Conservation (phyloP, 352 stramenopile genomes). For the Pythium aphanidermatum region DNA sequence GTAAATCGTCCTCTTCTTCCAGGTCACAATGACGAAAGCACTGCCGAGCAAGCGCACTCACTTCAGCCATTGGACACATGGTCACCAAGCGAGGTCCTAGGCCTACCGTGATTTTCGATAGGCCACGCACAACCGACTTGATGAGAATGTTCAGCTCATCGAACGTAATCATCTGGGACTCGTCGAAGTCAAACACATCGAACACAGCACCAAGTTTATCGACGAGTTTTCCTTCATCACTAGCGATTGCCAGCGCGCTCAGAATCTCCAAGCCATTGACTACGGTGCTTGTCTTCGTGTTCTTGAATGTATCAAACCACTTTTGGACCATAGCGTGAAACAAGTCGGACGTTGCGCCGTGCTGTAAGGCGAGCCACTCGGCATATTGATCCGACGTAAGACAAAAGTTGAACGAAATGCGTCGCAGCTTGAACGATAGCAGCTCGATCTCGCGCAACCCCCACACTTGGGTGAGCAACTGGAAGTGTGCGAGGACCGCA, state of each 20-base stretch:
- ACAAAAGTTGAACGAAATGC: conserved; percentile 74
- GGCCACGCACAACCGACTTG: conserved; percentile 58
- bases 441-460: conserved; percentile 47
- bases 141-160: conserved; percentile 71
- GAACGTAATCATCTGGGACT: conserved; percentile 54
- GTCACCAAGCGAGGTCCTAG: conserved; percentile 45
- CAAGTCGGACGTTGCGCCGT: conserved; percentile 26
- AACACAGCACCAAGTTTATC: conserved; percentile 63
- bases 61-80: conserved; percentile 56
- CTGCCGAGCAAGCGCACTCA: conserved; percentile 46
- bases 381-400: conserved; percentile 56
- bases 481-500: conserved; percentile 47
- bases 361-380: conserved; percentile 51
- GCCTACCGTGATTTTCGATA: conserved; percentile 60
- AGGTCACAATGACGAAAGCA: conserved; percentile 64
- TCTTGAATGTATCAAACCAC: conserved; percentile 69
- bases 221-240: conserved; percentile 38
- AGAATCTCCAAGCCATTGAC: conserved; percentile 70
- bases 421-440: conserved; percentile 44
- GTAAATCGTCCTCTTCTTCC: conserved; percentile 58
- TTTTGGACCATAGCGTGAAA: conserved; percentile 45
- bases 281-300: conserved; percentile 49
- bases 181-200: conserved; percentile 74
- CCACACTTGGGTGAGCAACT: conserved; percentile 66
- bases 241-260: conserved; percentile 45